phyloP scores from a whole-genome alignment of 2,329 filamentous ascomycete species.

The Fusarium gaditjirri region DNA sequence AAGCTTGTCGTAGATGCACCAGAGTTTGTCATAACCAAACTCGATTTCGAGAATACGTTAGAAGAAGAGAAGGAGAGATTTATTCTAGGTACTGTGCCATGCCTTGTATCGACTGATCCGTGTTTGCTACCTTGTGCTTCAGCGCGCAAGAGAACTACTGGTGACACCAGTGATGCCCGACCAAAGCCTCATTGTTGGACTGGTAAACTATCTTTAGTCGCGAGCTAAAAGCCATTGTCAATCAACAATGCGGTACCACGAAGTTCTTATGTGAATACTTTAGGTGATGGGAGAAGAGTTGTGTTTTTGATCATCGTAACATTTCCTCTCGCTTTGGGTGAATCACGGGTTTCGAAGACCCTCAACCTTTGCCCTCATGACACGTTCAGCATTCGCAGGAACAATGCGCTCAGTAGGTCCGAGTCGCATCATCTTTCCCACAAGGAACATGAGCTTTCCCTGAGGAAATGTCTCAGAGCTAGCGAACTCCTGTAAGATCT shows the following conservation, averaged over 20 bases:
- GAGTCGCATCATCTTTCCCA: slow-evolving; percentile 67
- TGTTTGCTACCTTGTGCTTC: slow-evolving; percentile 40
- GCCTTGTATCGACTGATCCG: slow-evolving; percentile 9
- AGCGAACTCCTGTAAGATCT: slow-evolving; percentile 59
- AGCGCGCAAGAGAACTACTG: slow-evolving; percentile 24
- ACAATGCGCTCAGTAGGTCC: slow-evolving; percentile 66
- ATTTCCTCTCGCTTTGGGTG: not conserved
- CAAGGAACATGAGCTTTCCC: slow-evolving; percentile 70
- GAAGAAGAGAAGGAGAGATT: slow-evolving; percentile 5
- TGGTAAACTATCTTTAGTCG: slow-evolving; percentile 29
- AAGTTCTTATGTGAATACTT: slow-evolving; percentile 19
- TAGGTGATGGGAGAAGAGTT: slow-evolving; percentile 21
- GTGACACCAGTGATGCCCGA: slow-evolving; percentile 32
- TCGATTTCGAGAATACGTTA: slow-evolving; percentile 1
- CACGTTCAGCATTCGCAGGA: slow-evolving; percentile 60
- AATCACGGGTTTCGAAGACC: slow-evolving; percentile 31
- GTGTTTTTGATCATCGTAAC: slow-evolving; percentile 22
- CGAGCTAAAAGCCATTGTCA: slow-evolving; percentile 14
- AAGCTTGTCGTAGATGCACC: slow-evolving; percentile 4
- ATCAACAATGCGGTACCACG: slow-evolving; percentile 29
- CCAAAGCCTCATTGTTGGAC: slow-evolving; percentile 35
- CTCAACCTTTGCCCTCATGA: slow-evolving; percentile 53
- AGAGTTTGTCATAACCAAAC: slow-evolving; percentile 18
- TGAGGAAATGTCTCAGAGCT: slow-evolving; percentile 59
- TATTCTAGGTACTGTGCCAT: slow-evolving; percentile 16